These are phyloP conservation scores for Yamadazyma siamensis DNA, from an alignment of 1,139 yeast genomes.

Conservation along the genomic window DNA sequence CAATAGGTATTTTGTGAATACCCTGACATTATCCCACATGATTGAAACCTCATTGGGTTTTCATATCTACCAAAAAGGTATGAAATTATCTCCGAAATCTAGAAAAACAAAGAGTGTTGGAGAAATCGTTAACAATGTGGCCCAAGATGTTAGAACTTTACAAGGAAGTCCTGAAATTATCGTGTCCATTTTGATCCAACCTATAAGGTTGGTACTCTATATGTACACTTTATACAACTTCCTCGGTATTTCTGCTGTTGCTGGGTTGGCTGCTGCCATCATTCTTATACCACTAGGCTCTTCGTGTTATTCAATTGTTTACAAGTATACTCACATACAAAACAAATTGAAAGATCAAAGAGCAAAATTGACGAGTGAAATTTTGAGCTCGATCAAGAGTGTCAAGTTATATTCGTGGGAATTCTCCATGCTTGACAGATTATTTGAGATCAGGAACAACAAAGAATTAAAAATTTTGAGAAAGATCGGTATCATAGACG, in stretches of 20 bases:
- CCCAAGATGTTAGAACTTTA: constrained; percentile 33
- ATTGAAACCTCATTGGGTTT: constrained; percentile 25
- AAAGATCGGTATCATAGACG: constrained; percentile 28
- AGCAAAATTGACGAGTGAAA: constrained; percentile 36
- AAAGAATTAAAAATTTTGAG: constrained; percentile 29
- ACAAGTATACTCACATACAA: constrained; percentile 20
- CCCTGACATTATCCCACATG: constrained; percentile 17
- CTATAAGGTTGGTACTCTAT: constrained; percentile 27
- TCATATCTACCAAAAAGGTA: constrained; percentile 31
- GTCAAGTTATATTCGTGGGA: constrained; percentile 43
- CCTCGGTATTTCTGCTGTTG: constrained; percentile 33
- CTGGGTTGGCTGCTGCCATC: constrained; percentile 32
- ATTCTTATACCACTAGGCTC: constrained; percentile 34
- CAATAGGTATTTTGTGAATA: constrained; percentile 21
- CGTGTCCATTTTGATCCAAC: constrained; percentile 26
- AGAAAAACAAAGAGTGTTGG: constrained; percentile 38
- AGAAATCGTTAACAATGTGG: constrained; percentile 37
- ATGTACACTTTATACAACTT: constrained; percentile 26
- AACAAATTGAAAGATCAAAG: constrained; percentile 36
- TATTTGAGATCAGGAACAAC: constrained; percentile 33
- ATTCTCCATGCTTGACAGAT: constrained; percentile 33
- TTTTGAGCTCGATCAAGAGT: constrained; percentile 36
- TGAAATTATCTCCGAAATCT: constrained; percentile 34
- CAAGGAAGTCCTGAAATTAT: constrained; percentile 21
- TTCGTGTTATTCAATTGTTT: constrained; percentile 26